Evolutionary conservation across 208 protist species (phyloP), one percentile per base, ranked within the genome.

Genomic region (Trypanosoma congolense): DNA sequence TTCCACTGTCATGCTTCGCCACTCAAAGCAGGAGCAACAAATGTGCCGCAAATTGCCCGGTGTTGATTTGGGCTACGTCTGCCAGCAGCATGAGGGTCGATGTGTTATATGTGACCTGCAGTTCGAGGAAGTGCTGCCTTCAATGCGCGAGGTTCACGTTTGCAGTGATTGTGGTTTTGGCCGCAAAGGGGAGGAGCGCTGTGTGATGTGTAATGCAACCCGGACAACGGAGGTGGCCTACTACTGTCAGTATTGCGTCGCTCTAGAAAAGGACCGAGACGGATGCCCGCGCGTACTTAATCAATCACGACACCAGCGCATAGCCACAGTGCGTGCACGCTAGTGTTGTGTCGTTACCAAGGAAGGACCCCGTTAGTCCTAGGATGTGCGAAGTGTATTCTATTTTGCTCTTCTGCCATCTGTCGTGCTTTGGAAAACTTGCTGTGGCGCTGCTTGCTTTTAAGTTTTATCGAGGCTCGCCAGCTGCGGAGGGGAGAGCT

Each of bases 41-140:
- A 89, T 96, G 81, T 96, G 91, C 80, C 82, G 91, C 28, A 93
- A 94, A 69, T 60, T 65, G 44, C 61, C 75, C 16, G 91, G 91
- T 24, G 62, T 56, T 8, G 61, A 61, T 10, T 49, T 86, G 28
- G 89, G 86, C 26, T 88, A 83, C 48, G 82, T 96, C 10, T 96
- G 89, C 58, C 63, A 76, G 33, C 74, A 87, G 52, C 83, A 91
- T 58, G 86, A 96, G 36, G 89, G 89, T n/a, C 83, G 83, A 24
- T 96, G 89, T 46, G 79, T 91, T 25, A 83, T 96, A 26, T 96
- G 89, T 55, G 89, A 96, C 57, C 57, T 87, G 3, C 75, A 87
- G 57, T 83, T 85, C 43, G 80, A 90, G 51, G 79, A 87, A 42
- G 57, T 81, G 1, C 51, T 87, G 3, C 72, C 75, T 25, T 82